A percentile compares a stretch with the other conserved stretches of the same genome.
These are phyloP conservation scores for Leishmania major DNA, from an alignment of 208 protist species.

Conservation along the genomic window DNA sequence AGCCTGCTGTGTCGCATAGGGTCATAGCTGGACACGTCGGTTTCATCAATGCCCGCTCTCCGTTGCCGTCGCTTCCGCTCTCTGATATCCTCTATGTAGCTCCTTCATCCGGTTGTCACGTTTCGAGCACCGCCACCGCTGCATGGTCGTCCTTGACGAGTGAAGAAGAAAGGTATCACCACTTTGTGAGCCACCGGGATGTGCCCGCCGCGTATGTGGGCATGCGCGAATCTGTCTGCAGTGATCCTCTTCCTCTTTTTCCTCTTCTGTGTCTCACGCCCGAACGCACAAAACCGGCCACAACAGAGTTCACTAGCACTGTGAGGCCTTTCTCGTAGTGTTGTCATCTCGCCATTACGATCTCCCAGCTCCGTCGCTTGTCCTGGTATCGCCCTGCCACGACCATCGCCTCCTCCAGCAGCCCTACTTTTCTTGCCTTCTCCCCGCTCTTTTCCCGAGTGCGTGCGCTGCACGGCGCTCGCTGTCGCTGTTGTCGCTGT, in stretches of 20 bases:
- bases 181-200: neutral
- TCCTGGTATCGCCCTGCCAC: neutral
- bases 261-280: neutral
- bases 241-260: neutral
- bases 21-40: neutral
- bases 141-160: neutral
- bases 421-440: neutral
- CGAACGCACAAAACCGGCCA: neutral
- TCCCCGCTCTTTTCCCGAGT: neutral
- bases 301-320: neutral
- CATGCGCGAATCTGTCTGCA: neutral
- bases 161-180: neutral
- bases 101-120: neutral
- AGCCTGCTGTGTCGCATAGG: neutral
- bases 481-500: neutral
- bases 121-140: neutral
- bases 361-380: neutral
- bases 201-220: neutral
- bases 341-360: neutral
- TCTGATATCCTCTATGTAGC: neutral
- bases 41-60: neutral
- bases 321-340: neutral
- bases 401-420: neutral
- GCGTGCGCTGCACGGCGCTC: neutral
- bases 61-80: neutral